Evolutionary conservation across 352 stramenopile genomes (phyloP), one percentile per base, ranked within the genome.

Genomic region (Albugo laibachii): DNA sequence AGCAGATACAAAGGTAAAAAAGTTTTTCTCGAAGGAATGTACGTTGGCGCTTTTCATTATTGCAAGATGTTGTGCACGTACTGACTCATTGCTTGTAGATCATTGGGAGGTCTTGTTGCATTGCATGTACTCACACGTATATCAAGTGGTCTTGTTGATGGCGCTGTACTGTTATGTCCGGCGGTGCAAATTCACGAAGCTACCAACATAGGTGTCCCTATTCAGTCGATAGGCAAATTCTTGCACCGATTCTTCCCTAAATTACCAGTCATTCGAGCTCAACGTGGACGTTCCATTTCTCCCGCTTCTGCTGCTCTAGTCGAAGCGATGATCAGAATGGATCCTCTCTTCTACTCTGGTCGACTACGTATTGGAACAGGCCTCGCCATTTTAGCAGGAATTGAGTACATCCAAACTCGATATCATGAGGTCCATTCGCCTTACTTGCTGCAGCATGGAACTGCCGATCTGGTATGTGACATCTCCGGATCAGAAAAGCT

Each of bases 401-500:
- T 83, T 41, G 52, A 54, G 39, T 59, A 47, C 39, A 61, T 88
- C 24, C 68, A 77, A 16, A 58, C 66, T 52, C 67, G 79, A 50
- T 50, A 76, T 19, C 56, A 74, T 18, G 48, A 61, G 16, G 80
- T 85, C 41, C 66, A 80, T 42, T 69, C 62, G 50, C 68, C 75
- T n/a, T 85, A 83, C 50, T 50, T 83, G 50, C 69, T 88, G 31
- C 69, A 85, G 46, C 75, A 88, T 41, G 75, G 75, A 19, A 65
- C 58, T 15, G 62, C 52, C n/a, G 75, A 88, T 57, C 62, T 58
- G 41, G 70, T 75, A 15, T 88, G 75, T 53, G 69, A 69, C 42
- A 65, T 84, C 46, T 77, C 60, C 2, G 75, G 75, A 19, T 85
- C 75, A 2, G 61, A 75, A 13, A 62, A 55, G 11, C 65, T 83